Percentiles rank a stretch among this genome's conserved stretches.
These are phyloP conservation scores for Geum urbanum DNA, from an alignment of 306 rosid species.

Conservation along the genomic window DNA sequence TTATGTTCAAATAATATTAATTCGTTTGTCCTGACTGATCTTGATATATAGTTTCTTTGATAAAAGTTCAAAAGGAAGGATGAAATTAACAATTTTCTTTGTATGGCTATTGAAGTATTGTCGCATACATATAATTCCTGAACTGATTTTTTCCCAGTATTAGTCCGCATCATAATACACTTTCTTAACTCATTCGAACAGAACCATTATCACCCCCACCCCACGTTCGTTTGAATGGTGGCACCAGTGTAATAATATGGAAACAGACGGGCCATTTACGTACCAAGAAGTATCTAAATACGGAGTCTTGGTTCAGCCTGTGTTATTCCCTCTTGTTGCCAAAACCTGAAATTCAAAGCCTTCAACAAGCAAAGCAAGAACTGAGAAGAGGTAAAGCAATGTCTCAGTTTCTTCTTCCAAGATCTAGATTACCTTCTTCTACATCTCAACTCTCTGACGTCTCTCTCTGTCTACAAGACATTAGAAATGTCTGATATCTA, in stretches of 20 bases:
- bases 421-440: neutral
- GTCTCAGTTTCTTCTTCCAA: neutral
- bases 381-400: neutral
- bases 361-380: neutral
- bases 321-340: conserved; percentile 6
- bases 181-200: neutral
- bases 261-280: neutral
- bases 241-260: neutral
- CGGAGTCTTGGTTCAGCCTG: conserved; percentile 1
- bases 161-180: neutral
- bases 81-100: neutral
- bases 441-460: neutral
- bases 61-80: neutral
- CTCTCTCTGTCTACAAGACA: neutral
- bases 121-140: neutral
- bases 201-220: neutral
- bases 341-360: conserved; percentile 1
- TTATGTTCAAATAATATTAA: neutral
- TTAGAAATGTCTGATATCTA: neutral
- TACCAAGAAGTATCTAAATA: neutral
- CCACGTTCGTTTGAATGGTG: neutral
- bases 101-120: neutral
- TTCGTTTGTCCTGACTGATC: neutral
- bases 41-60: neutral
- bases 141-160: neutral